Percentiles rank a stretch among this genome's conserved stretches.
phyloP scores from a whole-genome alignment of 2,329 filamentous ascomycete species.

The Botrytis hyacinthi region DNA sequence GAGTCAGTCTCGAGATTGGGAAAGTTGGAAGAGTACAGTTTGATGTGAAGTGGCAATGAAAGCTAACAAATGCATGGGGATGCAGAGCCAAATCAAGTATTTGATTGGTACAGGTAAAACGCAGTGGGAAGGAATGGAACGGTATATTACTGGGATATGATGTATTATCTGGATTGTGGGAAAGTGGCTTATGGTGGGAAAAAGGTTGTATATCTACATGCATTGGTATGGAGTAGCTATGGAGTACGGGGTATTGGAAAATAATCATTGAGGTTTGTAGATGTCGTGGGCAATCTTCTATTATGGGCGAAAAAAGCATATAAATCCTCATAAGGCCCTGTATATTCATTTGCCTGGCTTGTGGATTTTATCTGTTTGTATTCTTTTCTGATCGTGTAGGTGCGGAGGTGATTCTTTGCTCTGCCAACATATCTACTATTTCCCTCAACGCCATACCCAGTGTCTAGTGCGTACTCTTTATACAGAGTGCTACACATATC shows the following conservation, averaged over 20 bases:
- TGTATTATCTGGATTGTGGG: not conserved
- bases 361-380: not conserved
- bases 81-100: slow-evolving; percentile 59
- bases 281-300: not conserved
- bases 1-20: not conserved
- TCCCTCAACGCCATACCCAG: slow-evolving; percentile 13
- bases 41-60: not conserved
- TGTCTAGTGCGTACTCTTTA: not conserved
- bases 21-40: not conserved
- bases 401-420: slow-evolving; percentile 6
- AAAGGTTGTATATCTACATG: slow-evolving; percentile 7
- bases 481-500: not conserved
- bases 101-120: slow-evolving; percentile 63
- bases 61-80: slow-evolving; percentile 11
- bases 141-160: slow-evolving; percentile 52
- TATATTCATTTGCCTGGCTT: not conserved
- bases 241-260: not conserved
- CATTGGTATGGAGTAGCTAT: not conserved
- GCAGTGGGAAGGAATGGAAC: slow-evolving; percentile 62
- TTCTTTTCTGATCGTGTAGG: not conserved
- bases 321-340: not conserved
- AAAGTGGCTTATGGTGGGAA: not conserved
- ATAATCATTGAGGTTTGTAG: not conserved
- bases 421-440: not conserved
- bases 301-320: not conserved